Percentiles rank a stretch among this genome's conserved stretches.
These are phyloP conservation scores for Ceratonia siliqua DNA, from an alignment of 306 rosid genomes.

Conservation along the genomic window DNA sequence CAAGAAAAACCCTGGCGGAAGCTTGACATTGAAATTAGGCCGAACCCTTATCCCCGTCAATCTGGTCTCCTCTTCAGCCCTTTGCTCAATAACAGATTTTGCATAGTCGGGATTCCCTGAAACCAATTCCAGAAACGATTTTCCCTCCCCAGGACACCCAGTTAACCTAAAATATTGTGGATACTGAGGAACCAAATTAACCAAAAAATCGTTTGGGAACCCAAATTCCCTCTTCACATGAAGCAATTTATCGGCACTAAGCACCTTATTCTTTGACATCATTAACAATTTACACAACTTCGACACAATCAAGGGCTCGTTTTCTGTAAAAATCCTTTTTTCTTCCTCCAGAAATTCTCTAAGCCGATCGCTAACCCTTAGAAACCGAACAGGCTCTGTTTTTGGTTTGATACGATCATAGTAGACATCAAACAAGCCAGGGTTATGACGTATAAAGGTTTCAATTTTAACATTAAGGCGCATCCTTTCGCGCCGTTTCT, in stretches of 20 bases:
- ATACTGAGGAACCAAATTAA: slow-evolving; percentile 75
- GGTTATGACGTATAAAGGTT: slow-evolving; percentile 62
- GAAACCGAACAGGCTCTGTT: slow-evolving; percentile 56
- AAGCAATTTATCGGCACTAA: slow-evolving; percentile 78
- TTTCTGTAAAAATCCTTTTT: slow-evolving; percentile 41
- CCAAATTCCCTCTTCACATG: slow-evolving; percentile 91
- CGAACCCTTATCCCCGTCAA: slow-evolving; percentile 64
- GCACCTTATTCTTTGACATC: slow-evolving; percentile 69
- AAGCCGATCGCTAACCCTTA: slow-evolving; percentile 53
- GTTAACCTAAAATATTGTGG: slow-evolving; percentile 67
- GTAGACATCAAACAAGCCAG: slow-evolving; percentile 65
- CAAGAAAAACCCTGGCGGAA: slow-evolving; percentile 71
- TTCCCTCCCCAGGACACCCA: slow-evolving; percentile 68
- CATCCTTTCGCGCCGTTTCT: slow-evolving; percentile 75
- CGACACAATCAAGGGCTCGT: slow-evolving; percentile 58
- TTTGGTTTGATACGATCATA: slow-evolving; percentile 74
- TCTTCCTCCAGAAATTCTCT: slow-evolving; percentile 58
- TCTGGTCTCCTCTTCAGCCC: slow-evolving; percentile 70
- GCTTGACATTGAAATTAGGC: slow-evolving; percentile 71
- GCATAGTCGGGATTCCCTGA: slow-evolving; percentile 71
- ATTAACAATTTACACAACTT: slow-evolving; percentile 77
- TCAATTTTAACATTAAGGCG: slow-evolving; percentile 49
- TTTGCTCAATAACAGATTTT: slow-evolving; percentile 71
- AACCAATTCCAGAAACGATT: slow-evolving; percentile 71
- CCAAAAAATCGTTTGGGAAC: slow-evolving; percentile 81